Base-by-base conservation (phyloP, 2,329 filamentous ascomycete species). In the Phaeomoniella chlamydospora region DNA sequence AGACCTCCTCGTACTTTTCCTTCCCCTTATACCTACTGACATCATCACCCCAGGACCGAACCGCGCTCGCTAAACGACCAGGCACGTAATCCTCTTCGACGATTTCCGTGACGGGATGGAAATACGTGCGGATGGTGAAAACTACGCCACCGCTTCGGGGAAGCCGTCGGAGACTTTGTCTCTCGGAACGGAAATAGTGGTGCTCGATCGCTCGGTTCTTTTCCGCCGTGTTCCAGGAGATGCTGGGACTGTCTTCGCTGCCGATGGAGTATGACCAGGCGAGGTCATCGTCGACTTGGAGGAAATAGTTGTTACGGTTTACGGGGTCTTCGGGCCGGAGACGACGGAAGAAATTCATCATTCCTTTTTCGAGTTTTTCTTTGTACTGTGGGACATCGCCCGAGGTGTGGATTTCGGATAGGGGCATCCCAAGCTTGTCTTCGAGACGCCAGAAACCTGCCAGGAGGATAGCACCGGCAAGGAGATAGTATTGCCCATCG, bases 41-140 rank as follows among this genome's bases (percentile, higher is more conserved):
- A 57, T 85, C 77, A 31, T 79, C 74, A 1, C 78, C 81, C 84
- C 84, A 90, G 53, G 82, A 88, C 29, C 84, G 64, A 3, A 92
- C 61, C 4, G 81, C 83, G 46, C 78, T 83, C 2, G 84, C 84
- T 48, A 92, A 54, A 19, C 84, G 57, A 0, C 84, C 83, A 0
- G 84, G 83, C 1, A 92, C 82, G 52, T 81, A 82, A 13, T 76
- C 72, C 57, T 88, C 81, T 51, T 72, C 54, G 0, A 60, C 74
- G 39, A 88, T 70, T 12, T 77, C 73, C 0, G 67, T 76, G 18
- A 88, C 58, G 0, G 79, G 80, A 40, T 77, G 70, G 49, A 88
- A 86, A 53, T 88, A 88, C 1, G 82, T 88, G 10, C 82, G 64
- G 35, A 88, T 84, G 0, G 82, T 87, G 48, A 88, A 88, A 3